Percentiles rank a stretch among this genome's conserved stretches.
Conservation (phyloP, 306 rosid genomes). For the Lupinus albus region DNA sequence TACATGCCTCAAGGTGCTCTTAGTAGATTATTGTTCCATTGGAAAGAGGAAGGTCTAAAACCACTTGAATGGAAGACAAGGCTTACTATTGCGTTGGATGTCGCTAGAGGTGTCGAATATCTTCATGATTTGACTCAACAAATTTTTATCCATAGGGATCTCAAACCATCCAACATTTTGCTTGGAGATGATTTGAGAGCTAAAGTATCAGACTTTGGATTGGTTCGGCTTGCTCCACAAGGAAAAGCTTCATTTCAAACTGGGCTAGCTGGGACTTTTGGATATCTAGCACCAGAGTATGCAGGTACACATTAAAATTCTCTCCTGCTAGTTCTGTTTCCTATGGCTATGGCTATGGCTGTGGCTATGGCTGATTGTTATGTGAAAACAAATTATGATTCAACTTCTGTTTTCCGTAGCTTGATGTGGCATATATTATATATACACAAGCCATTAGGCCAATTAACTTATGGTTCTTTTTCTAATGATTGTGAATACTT, state of each 20-base stretch:
- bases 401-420: not conserved
- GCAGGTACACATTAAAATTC: slow-evolving; percentile 55
- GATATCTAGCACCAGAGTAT: slow-evolving; percentile 92
- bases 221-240: slow-evolving; percentile 91
- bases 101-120: slow-evolving; percentile 90
- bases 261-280: slow-evolving; percentile 90
- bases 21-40: slow-evolving; percentile 58
- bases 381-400: too few relatives aligned
- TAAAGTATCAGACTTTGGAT: slow-evolving; percentile 93
- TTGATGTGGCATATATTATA: not conserved
- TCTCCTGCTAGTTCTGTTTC: not conserved
- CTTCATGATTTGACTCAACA: slow-evolving; percentile 79
- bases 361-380: too few relatives aligned
- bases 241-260: slow-evolving; percentile 84
- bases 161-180: slow-evolving; percentile 90
- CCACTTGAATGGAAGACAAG: slow-evolving; percentile 86
- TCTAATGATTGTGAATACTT: not conserved
- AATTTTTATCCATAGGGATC: slow-evolving; percentile 87
- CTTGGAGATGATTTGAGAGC: slow-evolving; percentile 89
- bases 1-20: slow-evolving; percentile 89
- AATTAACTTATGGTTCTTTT: not conserved
- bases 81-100: slow-evolving; percentile 79
- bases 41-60: slow-evolving; percentile 60
- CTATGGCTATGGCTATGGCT: too few relatives aligned
- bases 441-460: not conserved